Evolutionary conservation across 2,329 filamentous ascomycete species (phyloP).

Genomic region (Colletotrichum magnum): DNA sequence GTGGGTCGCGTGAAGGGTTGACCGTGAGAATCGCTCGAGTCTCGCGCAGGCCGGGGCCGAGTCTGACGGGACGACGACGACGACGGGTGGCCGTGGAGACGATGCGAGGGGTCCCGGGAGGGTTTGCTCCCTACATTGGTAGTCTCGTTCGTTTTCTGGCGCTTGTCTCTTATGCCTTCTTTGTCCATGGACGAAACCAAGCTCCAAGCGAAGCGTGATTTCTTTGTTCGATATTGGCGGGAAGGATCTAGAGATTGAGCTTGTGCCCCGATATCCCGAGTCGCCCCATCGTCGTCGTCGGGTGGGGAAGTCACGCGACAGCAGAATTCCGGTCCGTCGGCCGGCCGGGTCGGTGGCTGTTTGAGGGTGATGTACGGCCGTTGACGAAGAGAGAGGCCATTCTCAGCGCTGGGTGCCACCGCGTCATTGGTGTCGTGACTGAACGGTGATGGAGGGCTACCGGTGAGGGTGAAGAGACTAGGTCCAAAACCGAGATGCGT

Average conservation of each 20-base stretch:
- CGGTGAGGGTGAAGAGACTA: neutral
- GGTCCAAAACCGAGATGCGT: too few species aligned
- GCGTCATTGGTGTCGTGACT: slow-evolving; percentile 1
- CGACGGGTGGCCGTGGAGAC: too few species aligned
- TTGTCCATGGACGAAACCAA: neutral
- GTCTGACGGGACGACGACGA: neutral
- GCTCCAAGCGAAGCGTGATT: neutral
- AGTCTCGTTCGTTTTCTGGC: neutral
- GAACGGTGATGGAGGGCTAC: neutral
- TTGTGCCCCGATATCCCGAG: neutral
- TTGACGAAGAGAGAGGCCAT: neutral
- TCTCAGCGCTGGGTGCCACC: slow-evolving; percentile 4
- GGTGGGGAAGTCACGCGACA: slow-evolving; percentile 1
- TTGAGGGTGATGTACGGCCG: slow-evolving; percentile 6
- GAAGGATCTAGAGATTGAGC: neutral
- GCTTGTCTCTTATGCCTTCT: neutral
- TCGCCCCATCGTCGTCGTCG: neutral
- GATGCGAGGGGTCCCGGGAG: neutral
- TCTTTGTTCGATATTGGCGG: neutral
- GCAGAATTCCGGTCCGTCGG: neutral
- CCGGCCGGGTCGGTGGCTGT: neutral
- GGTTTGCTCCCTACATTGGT: neutral
- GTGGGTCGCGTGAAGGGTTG: too few species aligned
- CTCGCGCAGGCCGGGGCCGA: slow-evolving; percentile 21
- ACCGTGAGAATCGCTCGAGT: neutral